Percentiles rank a stretch among this genome's conserved stretches.
These are phyloP conservation scores for Schizophyllum amplum DNA, from an alignment of 1,284 basidiomycete genomes.

Conservation along the genomic window DNA sequence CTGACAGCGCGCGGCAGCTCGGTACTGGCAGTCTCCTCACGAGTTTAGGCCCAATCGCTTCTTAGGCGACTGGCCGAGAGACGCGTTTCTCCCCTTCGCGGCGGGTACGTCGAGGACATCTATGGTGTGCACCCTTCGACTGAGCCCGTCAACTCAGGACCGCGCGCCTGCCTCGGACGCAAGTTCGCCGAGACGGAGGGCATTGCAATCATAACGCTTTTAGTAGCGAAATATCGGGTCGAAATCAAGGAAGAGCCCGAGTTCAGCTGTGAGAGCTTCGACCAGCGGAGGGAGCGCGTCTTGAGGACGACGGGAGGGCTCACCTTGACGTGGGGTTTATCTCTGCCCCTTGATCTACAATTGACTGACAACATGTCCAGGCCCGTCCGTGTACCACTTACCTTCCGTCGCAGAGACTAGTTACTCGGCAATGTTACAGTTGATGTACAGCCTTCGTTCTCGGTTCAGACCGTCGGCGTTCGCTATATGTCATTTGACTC, in stretches of 20 bases:
- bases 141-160: slow-evolving; percentile 20
- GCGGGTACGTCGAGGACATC: slow-evolving; percentile 29
- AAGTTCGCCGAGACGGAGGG: slow-evolving; percentile 41
- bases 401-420: not conserved
- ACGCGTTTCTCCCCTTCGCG: slow-evolving; percentile 48
- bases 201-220: slow-evolving; percentile 39
- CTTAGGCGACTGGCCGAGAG: slow-evolving; percentile 37
- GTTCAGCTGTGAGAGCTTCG: slow-evolving; percentile 37
- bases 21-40: slow-evolving; percentile 44
- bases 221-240: slow-evolving; percentile 40
- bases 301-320: slow-evolving; percentile 25
- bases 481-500: too few species aligned
- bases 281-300: slow-evolving; percentile 33
- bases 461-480: too few species aligned
- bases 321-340: slow-evolving; percentile 31
- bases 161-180: slow-evolving; percentile 44
- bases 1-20: slow-evolving; percentile 24
- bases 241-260: slow-evolving; percentile 42
- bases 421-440: too few species aligned
- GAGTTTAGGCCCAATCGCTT: slow-evolving; percentile 44
- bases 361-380: not conserved
- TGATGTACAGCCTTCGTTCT: too few species aligned
- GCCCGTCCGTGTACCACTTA: not conserved
- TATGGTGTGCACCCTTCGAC: not conserved
- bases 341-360: not conserved